Evolutionary conservation across 352 stramenopile genomes (phyloP).

Genomic region (Phytophthora aleatoria): DNA sequence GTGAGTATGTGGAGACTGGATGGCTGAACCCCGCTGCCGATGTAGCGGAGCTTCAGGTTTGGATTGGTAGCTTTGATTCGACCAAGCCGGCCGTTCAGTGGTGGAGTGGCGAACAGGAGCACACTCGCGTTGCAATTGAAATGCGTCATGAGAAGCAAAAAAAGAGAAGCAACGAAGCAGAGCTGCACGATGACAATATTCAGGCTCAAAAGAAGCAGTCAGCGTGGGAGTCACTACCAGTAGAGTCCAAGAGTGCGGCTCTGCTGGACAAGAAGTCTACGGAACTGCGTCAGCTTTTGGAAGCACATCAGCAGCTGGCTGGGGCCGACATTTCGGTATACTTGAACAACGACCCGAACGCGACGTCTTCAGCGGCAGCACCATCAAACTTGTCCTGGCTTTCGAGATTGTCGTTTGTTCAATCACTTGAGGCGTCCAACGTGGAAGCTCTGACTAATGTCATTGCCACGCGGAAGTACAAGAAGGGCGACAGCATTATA

Average conservation of each 20-base stretch:
- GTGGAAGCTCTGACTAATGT: slow-evolving; percentile 11
- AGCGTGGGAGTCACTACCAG: slow-evolving; percentile 34
- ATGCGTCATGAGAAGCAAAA: slow-evolving; percentile 36
- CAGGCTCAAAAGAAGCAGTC: slow-evolving; percentile 13
- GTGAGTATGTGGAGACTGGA: slow-evolving; percentile 58
- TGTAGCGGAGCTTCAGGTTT: slow-evolving; percentile 53
- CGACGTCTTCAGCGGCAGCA: neutral
- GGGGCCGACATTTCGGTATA: slow-evolving; percentile 37
- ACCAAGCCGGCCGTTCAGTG: slow-evolving; percentile 63
- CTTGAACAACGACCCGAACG: slow-evolving; percentile 47
- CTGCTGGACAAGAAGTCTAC: slow-evolving; percentile 59
- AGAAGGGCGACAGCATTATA: slow-evolving; percentile 40
- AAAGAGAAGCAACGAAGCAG: slow-evolving; percentile 6
- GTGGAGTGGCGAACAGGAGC: slow-evolving; percentile 22
- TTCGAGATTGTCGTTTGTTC: slow-evolving; percentile 27
- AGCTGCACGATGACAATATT: neutral
- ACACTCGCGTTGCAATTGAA: slow-evolving; percentile 28
- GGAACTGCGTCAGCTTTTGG: slow-evolving; percentile 42
- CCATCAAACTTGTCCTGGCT: slow-evolving; percentile 21
- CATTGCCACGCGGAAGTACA: slow-evolving; percentile 29
- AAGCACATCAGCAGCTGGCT: slow-evolving; percentile 27
- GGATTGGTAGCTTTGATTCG: slow-evolving; percentile 68
- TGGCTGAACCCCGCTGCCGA: slow-evolving; percentile 58
- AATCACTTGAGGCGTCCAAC: slow-evolving; percentile 17
- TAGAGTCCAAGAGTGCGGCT: slow-evolving; percentile 39